Evolutionary conservation across 2,329 filamentous ascomycete genomes (phyloP).

Genomic region (Zymoseptoria crescenta): DNA sequence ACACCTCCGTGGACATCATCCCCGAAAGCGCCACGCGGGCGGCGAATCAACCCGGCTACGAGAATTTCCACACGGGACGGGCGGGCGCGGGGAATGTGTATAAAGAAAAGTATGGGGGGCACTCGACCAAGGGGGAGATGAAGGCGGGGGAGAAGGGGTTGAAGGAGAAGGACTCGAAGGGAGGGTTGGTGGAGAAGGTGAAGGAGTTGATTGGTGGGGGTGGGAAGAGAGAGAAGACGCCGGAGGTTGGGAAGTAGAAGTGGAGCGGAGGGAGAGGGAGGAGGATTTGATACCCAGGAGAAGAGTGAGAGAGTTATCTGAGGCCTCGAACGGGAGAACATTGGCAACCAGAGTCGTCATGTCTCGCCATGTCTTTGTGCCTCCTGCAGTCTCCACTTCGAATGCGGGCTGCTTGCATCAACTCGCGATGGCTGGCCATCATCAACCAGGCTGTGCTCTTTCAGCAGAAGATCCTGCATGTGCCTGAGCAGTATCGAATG

Average conservation of each 20-base stretch:
- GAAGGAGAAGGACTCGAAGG: slow-evolving; percentile 22
- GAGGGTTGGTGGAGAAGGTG: slow-evolving; percentile 35
- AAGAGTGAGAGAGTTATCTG: neutral
- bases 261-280: neutral
- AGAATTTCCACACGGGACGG: slow-evolving; percentile 43
- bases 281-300: neutral
- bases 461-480: too few relatives aligned
- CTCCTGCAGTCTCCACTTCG: too few relatives aligned
- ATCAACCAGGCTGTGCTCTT: too few relatives aligned
- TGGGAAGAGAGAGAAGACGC: slow-evolving; percentile 20
- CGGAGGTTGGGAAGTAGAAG: slow-evolving; percentile 1
- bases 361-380: too few relatives aligned
- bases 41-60: slow-evolving; percentile 26
- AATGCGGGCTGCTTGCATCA: too few relatives aligned
- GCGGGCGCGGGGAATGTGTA: slow-evolving; percentile 42
- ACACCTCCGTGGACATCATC: slow-evolving; percentile 33
- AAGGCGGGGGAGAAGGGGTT: slow-evolving; percentile 8
- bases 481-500: too few relatives aligned
- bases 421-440: too few relatives aligned
- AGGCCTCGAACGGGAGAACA: too few relatives aligned
- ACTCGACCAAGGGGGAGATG: slow-evolving; percentile 30
- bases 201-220: slow-evolving; percentile 32
- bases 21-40: slow-evolving; percentile 36
- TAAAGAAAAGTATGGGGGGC: slow-evolving; percentile 42
- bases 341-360: too few relatives aligned